Conservation (phyloP, 257 asterid genomes). For the Nicotiana tabacum region DNA sequence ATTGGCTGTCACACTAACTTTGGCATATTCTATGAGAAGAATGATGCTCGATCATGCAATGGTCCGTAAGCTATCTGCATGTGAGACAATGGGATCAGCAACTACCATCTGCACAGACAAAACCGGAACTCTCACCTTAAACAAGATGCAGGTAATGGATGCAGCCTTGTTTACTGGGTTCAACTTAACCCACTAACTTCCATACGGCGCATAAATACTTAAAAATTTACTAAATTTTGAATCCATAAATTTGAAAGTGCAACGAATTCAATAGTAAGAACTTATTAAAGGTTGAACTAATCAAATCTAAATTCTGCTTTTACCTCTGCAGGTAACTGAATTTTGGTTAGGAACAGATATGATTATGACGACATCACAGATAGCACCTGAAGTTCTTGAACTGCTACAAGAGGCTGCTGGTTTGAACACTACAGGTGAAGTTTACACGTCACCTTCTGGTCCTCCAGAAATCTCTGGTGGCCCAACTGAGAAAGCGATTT, state of each 20-base stretch:
- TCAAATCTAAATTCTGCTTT: not conserved
- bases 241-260: not conserved
- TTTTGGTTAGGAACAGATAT: constrained; percentile 16
- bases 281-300: not conserved
- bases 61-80: constrained; percentile 17
- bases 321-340: constrained; percentile 10
- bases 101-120: constrained; percentile 14
- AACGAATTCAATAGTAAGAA: not conserved
- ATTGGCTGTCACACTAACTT: constrained; percentile 16
- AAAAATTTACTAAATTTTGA: not conserved
- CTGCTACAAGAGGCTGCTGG: constrained; percentile 13
- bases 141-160: constrained; percentile 14
- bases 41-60: constrained; percentile 14
- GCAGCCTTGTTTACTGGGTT: not conserved
- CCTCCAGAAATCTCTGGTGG: constrained; percentile 16
- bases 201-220: not conserved
- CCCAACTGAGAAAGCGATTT: constrained; percentile 20
- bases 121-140: constrained; percentile 19
- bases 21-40: constrained; percentile 22
- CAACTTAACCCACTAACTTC: not conserved
- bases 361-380: constrained; percentile 4
- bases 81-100: constrained; percentile 19
- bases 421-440: constrained; percentile 4
- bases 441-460: not conserved
- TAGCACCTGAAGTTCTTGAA: constrained; percentile 14